These are phyloP conservation scores for Carallia brachiata DNA, from an alignment of 345 rosid genomes.

Conservation along the genomic window DNA sequence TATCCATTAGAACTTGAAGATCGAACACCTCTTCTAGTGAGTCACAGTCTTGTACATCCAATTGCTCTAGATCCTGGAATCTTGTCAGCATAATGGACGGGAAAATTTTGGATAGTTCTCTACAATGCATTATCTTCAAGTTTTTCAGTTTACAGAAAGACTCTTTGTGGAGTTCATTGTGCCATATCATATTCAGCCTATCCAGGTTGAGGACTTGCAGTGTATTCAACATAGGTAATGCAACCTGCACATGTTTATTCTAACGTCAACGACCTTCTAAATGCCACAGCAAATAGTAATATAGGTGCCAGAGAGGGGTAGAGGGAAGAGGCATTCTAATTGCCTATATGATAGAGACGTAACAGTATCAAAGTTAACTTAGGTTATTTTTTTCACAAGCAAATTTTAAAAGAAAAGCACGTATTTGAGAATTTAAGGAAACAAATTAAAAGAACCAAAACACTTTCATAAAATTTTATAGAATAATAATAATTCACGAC, in stretches of 20 bases:
- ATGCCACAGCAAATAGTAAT: too few species aligned
- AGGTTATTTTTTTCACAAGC: too few species aligned
- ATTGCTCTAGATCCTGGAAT: background rate
- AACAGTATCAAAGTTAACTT: too few species aligned
- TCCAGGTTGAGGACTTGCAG: slow-evolving; percentile 7
- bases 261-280: too few species aligned
- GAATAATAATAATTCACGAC: too few species aligned
- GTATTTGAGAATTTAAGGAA: too few species aligned
- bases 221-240: slow-evolving; percentile 22
- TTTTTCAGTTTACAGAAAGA: slow-evolving; percentile 16
- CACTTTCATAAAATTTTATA: too few species aligned
- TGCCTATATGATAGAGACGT: too few species aligned
- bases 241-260: slow-evolving; percentile 8
- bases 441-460: too few species aligned
- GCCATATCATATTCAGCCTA: slow-evolving; percentile 22
- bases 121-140: background rate
- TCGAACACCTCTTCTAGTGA: slow-evolving; percentile 20
- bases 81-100: slow-evolving; percentile 4
- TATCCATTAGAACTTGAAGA: background rate
- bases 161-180: slow-evolving; percentile 9
- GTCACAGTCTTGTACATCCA: background rate
- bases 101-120: slow-evolving; percentile 6
- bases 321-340: too few species aligned
- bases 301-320: too few species aligned
- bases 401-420: too few species aligned